phyloP scores from a whole-genome alignment of 2,329 filamentous ascomycete genomes.

The Aspergillus proliferans region DNA sequence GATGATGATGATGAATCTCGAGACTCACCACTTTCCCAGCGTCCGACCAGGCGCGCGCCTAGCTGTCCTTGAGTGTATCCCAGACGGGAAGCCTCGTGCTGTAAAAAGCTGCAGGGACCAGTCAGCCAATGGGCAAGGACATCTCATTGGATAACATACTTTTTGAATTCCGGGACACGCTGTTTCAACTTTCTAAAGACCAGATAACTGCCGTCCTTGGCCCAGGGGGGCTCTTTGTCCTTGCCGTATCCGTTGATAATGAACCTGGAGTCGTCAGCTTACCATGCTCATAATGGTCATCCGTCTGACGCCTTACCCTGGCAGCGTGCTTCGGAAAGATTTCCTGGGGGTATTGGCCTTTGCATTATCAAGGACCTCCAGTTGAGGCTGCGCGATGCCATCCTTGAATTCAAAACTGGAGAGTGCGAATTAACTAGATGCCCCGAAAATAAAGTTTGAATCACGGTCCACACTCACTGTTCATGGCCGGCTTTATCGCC shows the following conservation, averaged over 20 bases:
- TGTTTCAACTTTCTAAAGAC: conserved; percentile 42
- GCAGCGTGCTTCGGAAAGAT: conserved; percentile 7
- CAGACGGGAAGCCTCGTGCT: not conserved
- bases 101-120: not conserved
- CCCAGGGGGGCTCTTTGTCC: conserved; percentile 31
- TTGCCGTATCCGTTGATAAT: conserved; percentile 34
- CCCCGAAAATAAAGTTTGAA: no score
- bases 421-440: not conserved
- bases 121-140: not conserved
- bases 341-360: conserved; percentile 2
- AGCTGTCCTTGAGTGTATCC: conserved; percentile 1
- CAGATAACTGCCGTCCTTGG: conserved; percentile 41
- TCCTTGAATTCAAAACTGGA: conserved; percentile 41
- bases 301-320: conserved; percentile 19
- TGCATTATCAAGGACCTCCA: conserved; percentile 27
- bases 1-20: not conserved
- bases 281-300: conserved; percentile 4
- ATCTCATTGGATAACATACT: conserved; percentile 6
- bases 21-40: conserved; percentile 6
- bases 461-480: conserved; percentile 10
- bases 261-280: conserved; percentile 12
- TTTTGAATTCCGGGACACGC: conserved; percentile 41
- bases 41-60: conserved; percentile 3
- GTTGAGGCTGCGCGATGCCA: conserved; percentile 37
- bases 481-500: conserved; percentile 5